Base-by-base conservation (phyloP, 352 stramenopile species). In the Labyrinthula sp. region DNA sequence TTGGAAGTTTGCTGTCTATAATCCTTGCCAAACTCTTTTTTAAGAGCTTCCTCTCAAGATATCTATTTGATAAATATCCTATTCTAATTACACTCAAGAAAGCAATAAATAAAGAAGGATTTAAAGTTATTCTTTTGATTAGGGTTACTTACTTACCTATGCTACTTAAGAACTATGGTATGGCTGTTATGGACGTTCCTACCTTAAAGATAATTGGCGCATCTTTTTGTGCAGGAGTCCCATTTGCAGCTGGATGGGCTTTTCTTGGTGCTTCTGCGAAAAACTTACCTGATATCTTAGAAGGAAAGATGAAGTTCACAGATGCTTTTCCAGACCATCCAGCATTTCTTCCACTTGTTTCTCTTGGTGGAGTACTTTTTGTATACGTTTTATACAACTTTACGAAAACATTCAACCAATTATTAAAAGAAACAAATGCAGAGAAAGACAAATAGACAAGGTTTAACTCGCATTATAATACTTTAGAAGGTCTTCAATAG, bases 131-230 rank as follows among this genome's bases (percentile, higher is more conserved):
- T 22, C 23, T 49, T 23, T 45, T 52, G 43, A 52, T 52, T 20
- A 31, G 43, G 10, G 40, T 31, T 5, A 35, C 43, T 8, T 52
- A 52, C 23, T 18, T 52, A 35, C 43, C 43, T 8, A 52, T 52
- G 43, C 28, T 52, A n/a, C 24, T 52, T 17, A 52, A 52, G 21
- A 52, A 52, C 26, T 52, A 52, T 22, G 43, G 43, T 17, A 31
- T 52, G 3, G 23, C 18, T 14, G 40, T 15, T 15, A 31, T 52
- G 7, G 34, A 52, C 34, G 25, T 52, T 43, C 15, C 28, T 7
- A 14, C 47, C 23, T 47, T 52, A 24, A 18, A 54, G 17, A 34
- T 52, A 5, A 45, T 31, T 31, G 20, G 33, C n/a, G 43, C 43
- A 22, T 52, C 43, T 12, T 18, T 52, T 30, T 14, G 43, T 17